Conservation (phyloP, 1,284 basidiomycete species). For the Mycena sp. region DNA sequence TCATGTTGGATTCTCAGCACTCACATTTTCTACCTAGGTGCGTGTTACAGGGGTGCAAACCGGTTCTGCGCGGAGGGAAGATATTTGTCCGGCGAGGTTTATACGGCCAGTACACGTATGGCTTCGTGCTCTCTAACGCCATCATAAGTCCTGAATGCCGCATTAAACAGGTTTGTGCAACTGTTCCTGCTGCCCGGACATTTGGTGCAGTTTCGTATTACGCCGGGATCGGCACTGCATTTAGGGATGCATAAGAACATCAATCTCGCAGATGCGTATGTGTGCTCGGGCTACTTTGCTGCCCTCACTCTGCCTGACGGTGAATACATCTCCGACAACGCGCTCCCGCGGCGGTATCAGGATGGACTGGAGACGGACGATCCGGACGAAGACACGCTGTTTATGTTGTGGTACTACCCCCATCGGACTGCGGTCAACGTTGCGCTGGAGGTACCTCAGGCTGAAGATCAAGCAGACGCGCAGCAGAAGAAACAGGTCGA, state of each 20-base stretch:
- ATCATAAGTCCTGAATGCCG: constrained; percentile 25
- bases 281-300: constrained; percentile 82
- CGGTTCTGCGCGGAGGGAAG: constrained; percentile 77
- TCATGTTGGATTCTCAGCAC: background rate
- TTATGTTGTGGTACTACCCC: constrained; percentile 75
- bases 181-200: constrained; percentile 75
- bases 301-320: constrained; percentile 70
- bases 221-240: constrained; percentile 61
- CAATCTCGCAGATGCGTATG: constrained; percentile 79
- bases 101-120: constrained; percentile 78
- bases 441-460: constrained; percentile 50
- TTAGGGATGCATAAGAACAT: constrained; percentile 61
- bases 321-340: constrained; percentile 67
- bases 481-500: constrained; percentile 35
- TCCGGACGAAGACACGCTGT: constrained; percentile 79
- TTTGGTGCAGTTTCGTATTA: constrained; percentile 72
- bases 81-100: constrained; percentile 76
- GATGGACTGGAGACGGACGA: constrained; percentile 86
- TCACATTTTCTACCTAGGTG: constrained; percentile 27
- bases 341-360: constrained; percentile 74
- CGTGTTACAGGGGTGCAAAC: constrained; percentile 73
- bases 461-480: constrained; percentile 1
- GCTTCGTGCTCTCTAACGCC: constrained; percentile 30
- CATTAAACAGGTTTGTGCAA: constrained; percentile 65
- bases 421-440: constrained; percentile 51